Conservation (phyloP, 108 stramenopile genomes). For the Seminavis robusta region DNA sequence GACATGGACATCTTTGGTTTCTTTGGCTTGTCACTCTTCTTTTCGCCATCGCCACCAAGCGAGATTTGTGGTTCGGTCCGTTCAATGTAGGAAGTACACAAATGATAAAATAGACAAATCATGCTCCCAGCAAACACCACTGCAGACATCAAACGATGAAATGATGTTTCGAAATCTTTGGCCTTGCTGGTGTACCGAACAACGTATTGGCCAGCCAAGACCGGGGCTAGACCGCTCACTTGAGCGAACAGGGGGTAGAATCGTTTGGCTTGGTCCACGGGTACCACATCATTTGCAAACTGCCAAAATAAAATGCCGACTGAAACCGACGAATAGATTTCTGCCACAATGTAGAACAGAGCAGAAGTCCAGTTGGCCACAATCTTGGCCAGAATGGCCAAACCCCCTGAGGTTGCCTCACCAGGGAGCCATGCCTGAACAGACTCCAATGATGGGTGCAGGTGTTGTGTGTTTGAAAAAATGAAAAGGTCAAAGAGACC, state of each 20-base stretch:
- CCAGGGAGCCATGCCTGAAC: slow-evolving; percentile 47
- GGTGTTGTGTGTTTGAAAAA: slow-evolving; percentile 69
- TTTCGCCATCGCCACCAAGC: neutral
- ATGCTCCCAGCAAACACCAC: slow-evolving; percentile 72
- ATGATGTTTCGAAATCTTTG: slow-evolving; percentile 60
- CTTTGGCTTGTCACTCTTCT: slow-evolving; percentile 10
- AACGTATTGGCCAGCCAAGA: slow-evolving; percentile 87
- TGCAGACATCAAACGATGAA: slow-evolving; percentile 74
- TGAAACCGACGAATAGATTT: slow-evolving; percentile 91
- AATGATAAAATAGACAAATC: slow-evolving; percentile 81
- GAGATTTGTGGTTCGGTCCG: slow-evolving; percentile 25
- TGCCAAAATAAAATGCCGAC: slow-evolving; percentile 99
- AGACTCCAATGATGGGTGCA: slow-evolving; percentile 72
- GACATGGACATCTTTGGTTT: slow-evolving; percentile 85
- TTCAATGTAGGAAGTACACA: slow-evolving; percentile 57
- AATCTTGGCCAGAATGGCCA: slow-evolving; percentile 77
- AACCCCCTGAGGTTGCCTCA: slow-evolving; percentile 43
- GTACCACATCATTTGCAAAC: slow-evolving; percentile 93
- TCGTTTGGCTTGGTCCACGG: slow-evolving; percentile 87
- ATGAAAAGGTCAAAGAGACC: slow-evolving; percentile 79
- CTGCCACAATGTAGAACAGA: slow-evolving; percentile 89
- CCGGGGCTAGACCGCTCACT: slow-evolving; percentile 89
- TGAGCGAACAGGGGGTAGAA: slow-evolving; percentile 97
- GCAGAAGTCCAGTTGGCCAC: slow-evolving; percentile 91
- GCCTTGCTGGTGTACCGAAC: slow-evolving; percentile 79